phyloP scores from a whole-genome alignment of 495 filamentous ascomycete genomes.

The Hypoxylon intermedium region DNA sequence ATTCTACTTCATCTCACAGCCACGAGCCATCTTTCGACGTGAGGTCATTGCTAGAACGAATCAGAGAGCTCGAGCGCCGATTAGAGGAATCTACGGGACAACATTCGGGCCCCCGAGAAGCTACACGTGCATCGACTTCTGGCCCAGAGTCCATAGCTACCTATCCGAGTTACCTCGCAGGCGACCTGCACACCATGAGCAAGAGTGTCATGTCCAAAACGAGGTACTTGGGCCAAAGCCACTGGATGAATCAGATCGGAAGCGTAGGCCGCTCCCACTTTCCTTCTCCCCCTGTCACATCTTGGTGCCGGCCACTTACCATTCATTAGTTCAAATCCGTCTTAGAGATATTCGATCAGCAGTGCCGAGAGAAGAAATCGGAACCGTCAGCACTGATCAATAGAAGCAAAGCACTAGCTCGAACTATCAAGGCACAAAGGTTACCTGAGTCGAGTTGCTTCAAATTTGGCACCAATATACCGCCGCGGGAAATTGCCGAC shows the following conservation, averaged over 20 bases:
- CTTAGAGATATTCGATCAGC: conserved; percentile 46
- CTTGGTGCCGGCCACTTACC: conserved; percentile 50
- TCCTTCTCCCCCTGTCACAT: background rate
- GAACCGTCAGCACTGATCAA: conserved; percentile 45
- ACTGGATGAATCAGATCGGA: conserved; percentile 59
- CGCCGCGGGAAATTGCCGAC: conserved; percentile 46
- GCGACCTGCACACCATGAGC: conserved; percentile 29
- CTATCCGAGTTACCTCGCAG: conserved; percentile 30
- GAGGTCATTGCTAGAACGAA: conserved; percentile 23
- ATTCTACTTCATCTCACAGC: conserved; percentile 17
- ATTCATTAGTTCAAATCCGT: conserved; percentile 46
- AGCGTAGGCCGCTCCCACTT: conserved; percentile 48
- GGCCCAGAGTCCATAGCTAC: conserved; percentile 18
- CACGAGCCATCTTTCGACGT: conserved; percentile 27
- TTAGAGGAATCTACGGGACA: conserved; percentile 29
- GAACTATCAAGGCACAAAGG: conserved; percentile 53
- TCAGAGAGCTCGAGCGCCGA: conserved; percentile 39
- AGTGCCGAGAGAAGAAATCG: conserved; percentile 44
- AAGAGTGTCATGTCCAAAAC: conserved; percentile 50
- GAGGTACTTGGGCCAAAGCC: conserved; percentile 60
- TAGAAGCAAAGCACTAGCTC: conserved; percentile 56
- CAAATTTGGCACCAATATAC: conserved; percentile 46
- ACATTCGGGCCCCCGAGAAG: background rate
- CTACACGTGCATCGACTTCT: background rate
- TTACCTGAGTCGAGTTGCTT: conserved; percentile 38